These are phyloP conservation scores for Cyclospora cayetanensis DNA, from an alignment of 169 alveolate species.

Conservation along the genomic window DNA sequence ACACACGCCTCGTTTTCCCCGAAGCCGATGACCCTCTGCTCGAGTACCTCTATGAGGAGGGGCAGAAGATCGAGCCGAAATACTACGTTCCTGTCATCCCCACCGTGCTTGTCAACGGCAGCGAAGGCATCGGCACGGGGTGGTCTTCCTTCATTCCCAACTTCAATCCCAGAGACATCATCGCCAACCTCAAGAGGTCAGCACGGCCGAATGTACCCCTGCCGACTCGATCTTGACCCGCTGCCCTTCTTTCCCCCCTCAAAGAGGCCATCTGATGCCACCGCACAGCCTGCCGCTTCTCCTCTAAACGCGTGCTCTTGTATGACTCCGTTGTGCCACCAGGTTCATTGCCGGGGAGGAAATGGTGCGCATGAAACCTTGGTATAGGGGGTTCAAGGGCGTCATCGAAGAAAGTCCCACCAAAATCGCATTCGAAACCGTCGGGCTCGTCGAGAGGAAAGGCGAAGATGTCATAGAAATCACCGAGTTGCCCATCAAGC, in stretches of 20 bases:
- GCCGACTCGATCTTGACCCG: too few relatives aligned
- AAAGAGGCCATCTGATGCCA: too few relatives aligned
- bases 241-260: too few relatives aligned
- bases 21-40: constrained; percentile 84
- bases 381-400: constrained; percentile 98
- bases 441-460: constrained; percentile 78
- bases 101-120: constrained; percentile 97
- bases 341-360: constrained; percentile 84
- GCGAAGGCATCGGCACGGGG: constrained; percentile 99
- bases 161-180: constrained; percentile 96
- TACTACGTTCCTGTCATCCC: constrained; percentile 99
- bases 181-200: constrained; percentile 86
- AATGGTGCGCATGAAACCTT: constrained; percentile 95
- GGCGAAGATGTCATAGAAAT: constrained; percentile 82
- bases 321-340: not conserved
- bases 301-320: constrained; percentile 18
- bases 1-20: constrained; percentile 87
- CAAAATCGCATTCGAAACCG: constrained; percentile 79
- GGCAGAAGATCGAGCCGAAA: constrained; percentile 98
- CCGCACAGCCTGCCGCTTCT: too few relatives aligned
- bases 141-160: constrained; percentile 95
- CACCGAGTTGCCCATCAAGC: constrained; percentile 98
- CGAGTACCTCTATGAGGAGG: constrained; percentile 93
- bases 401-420: constrained; percentile 80
- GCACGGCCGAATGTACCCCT: too few relatives aligned